Evolutionary conservation across 2,329 filamentous ascomycete genomes (phyloP), one percentile per base, ranked within the genome.

Genomic region (Amesomyces nigricolor): DNA sequence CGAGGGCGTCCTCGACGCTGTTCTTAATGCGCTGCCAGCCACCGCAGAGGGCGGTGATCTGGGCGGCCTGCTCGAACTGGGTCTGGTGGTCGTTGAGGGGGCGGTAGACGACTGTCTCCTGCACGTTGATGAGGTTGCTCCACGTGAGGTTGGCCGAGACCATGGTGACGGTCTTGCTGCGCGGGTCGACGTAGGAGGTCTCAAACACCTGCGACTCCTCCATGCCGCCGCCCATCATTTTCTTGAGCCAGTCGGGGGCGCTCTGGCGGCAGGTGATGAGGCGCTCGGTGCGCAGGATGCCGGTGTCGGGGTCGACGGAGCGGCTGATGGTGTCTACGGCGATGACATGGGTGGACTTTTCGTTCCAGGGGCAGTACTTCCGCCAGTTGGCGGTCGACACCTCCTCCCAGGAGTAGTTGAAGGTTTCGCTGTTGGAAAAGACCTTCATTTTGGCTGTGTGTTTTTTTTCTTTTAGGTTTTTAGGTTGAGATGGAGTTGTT

Each of bases 321-420:
- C 94, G 88, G 51, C 85, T 87, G 65, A 99, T 74, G 13, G 92
- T 97, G 75, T 99, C 94, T 67, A 97, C 94, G 63, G 90, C 91
- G 63, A 95, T 85, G 63, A 99, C 94, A 73, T 99, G 94, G 40
- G 91, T 89, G n/a, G 89, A 91, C 75, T 96, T 94, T 72, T 96
- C 88, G 77, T 99, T 99, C 92, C 94, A 97, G 17, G 92, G 92
- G 67, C 90, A 95, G 75, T 99, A 99, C 73, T 99, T 99, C 65
- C 86, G 87, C 94, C 94, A 99, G 80, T 99, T 99, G 70, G 89
- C 91, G 13, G 90, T 91, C 26, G 91, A 96, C 37, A 99, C 94
- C 73, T 97, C 92, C 68, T 96, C 90, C 94, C 94, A 99, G 45
- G 92, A 95, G 79, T 99, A 99, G 76, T 96, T 82, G 75, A 95